Base-by-base conservation (phyloP, 2,329 filamentous ascomycete genomes). In the Cercospora nicotianae region DNA sequence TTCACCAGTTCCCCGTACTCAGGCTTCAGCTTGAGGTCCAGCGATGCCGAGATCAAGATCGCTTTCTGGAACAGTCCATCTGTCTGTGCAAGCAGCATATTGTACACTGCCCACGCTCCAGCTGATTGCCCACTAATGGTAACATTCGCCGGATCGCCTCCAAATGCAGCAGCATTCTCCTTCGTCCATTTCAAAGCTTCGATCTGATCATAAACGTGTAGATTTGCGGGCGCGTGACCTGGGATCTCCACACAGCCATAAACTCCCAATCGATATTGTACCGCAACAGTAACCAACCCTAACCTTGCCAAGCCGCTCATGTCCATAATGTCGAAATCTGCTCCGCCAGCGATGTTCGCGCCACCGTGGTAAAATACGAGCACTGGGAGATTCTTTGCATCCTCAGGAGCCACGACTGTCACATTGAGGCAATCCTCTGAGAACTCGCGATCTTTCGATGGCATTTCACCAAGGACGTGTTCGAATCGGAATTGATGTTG, bases 331-430 rank as follows among this genome's bases (percentile, higher is more conserved):
- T 53, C 45, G 4, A 57, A 31, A 28, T 64, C 45, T 8, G 45
- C 51, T 16, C 48, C 62, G 26, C 48, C 45, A 26, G 45, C 45
- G 13, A 58, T 64, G 20, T 55, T 55, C 31, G 28, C 51, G 6
- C 70, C 69, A 5, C 70, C 69, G 39, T 70, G 69, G 33, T 70
- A 72, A 60, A 65, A 72, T 2, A 72, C 60, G 7, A 72, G n/a
- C 9, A 70, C 18, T 7, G 69, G 69, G 7, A 69, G 39, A n/a
- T 59, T 59, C 5, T 36, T 2, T 7, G 55, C 55, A 59, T 59
- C 12, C 30, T 59, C 55, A 7, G 55, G 55, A 31, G 55, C 55
- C 13, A 59, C 30, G 28, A 59, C 55, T 1, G 55, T 59, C n/a
- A 59, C 55, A 18, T 31, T 59, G 8, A 59, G 55, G 16, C 55